Evolutionary conservation across 164 flowering plant species (phyloP), one percentile per base, ranked within the genome.

Genomic region (Magnolia changhungtana): DNA sequence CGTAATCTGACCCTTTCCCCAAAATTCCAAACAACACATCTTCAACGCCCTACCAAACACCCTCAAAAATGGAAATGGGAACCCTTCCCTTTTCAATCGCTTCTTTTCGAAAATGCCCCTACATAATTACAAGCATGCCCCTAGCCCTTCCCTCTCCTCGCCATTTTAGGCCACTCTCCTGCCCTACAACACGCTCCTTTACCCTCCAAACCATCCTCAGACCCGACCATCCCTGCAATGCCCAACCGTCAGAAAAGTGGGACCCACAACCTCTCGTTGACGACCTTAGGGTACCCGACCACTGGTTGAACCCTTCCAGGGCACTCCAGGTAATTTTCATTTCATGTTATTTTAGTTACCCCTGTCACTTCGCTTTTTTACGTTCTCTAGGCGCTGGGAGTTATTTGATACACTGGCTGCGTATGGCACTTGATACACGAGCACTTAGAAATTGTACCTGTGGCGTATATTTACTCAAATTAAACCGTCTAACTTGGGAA

Each of bases 271-370:
- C 49, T 50, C 72, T 66, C 16, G 87, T 94, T 74, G 75, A 90
- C 75, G 91, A 83, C 72, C 91, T 92, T 20, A 81, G 90, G 74
- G 88, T 92, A 55, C 98, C 97, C 0, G 84, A 83, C n/a, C 79
- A 85, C 7, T 94, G 98, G 98, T 78, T 86, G 74, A 67, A 74
- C 55, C 94, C 96, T 77, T 84, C 96, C 74, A 86, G 78, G 76
- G 96, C 98, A 31, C 75, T 81, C 6, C 85, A 94, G 96, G 98
- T 94, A 85, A 31, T 18, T 58, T 11, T 31, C 29, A 27, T 27
- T 27, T n/a, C 8, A 1, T 18, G 37, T 16, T 55, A 29, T 49
- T 52, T 27, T 9, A 37, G 3, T 63, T 27, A 9, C 67, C 63
- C 63, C 19, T 55, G 19, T 0, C 61, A 55, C 2, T 55, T 55